Base-by-base conservation (phyloP, 345 rosid genomes). In the Bruguiera sexangula region DNA sequence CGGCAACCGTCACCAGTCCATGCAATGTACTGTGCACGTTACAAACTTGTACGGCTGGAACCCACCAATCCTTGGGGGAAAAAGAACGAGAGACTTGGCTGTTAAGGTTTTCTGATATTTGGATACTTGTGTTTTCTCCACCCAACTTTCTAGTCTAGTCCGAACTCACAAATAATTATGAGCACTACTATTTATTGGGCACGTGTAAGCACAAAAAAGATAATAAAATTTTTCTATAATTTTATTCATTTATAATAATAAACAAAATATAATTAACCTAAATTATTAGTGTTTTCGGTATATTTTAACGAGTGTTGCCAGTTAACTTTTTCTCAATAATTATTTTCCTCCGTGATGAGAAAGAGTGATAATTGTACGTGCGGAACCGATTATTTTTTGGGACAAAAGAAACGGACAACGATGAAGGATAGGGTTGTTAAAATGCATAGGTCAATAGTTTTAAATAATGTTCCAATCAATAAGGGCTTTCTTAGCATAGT, bases 1-100 rank as follows among this genome's bases (percentile, higher is more conserved):
- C 7, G 11, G 21, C 20, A 10, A 29, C 31, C 20, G 15, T 58
- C 59, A 56, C 50, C 16, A 3, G 50, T 31, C 46, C 58, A 22
- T 79, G 55, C 79, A 65, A 60, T 68, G 74, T 71, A 60, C 76
- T 63, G 18, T n/a, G 65, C 55, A 13, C 50, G 58, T 30, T 50
- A 63, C 46, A 27, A 26, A 31, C 60, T 46, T 9, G 76, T 64
- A 65, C 70, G 76, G 69, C 34, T 72, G 73, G 60, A 58, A 52
- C 11, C 56, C 57, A 64, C 48, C 27, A 64, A 20, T 66, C 9
- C 19, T 57, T 1, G 30, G 20, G 20, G 9, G 8, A 29, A 48
- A 27, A 26, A 18, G 3, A 50, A 16, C 3, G 27, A 5, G 21
- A 34, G 56, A 26, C 48, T 26, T 29, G 57, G 68, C 3, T 64